Conservation (phyloP, 2,329 filamentous ascomycete genomes). For the Didymella pomorum region DNA sequence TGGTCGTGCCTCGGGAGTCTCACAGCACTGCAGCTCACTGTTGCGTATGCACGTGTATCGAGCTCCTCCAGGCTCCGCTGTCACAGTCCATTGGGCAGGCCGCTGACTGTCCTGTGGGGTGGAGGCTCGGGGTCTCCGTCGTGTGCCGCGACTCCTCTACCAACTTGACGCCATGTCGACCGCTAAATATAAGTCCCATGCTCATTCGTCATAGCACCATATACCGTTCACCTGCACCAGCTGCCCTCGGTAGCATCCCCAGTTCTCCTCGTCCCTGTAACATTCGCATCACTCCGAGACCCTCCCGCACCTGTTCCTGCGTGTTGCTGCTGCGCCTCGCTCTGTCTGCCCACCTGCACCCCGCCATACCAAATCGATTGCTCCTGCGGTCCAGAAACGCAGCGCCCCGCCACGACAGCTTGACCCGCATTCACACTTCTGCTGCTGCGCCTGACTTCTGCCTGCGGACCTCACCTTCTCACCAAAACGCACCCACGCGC, state of each 20-base stretch:
- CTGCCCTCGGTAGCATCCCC: slow-evolving; percentile 15
- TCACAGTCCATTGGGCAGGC: slow-evolving; percentile 12
- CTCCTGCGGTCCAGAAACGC: slow-evolving; percentile 25
- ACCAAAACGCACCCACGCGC: slow-evolving; percentile 3
- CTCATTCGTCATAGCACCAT: slow-evolving; percentile 19
- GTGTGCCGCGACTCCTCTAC: not conserved
- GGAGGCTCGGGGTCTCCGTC: not conserved
- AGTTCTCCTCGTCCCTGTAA: slow-evolving; percentile 9
- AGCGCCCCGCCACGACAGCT: slow-evolving; percentile 26
- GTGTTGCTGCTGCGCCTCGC: slow-evolving; percentile 25
- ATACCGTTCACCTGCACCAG: slow-evolving; percentile 7
- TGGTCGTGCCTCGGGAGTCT: slow-evolving; percentile 20
- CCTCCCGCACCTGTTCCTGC: slow-evolving; percentile 5
- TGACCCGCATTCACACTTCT: slow-evolving; percentile 23
- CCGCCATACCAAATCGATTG: slow-evolving; percentile 30
- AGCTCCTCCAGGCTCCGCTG: slow-evolving; percentile 2
- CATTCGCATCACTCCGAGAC: slow-evolving; percentile 6
- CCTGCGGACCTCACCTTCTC: slow-evolving; percentile 23
- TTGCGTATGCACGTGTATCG: slow-evolving; percentile 6
- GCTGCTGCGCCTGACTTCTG: slow-evolving; percentile 28
- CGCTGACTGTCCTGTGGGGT: not conserved
- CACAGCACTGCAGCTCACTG: slow-evolving; percentile 6
- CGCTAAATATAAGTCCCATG: slow-evolving; percentile 3
- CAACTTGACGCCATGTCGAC: not conserved
- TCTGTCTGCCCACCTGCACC: slow-evolving; percentile 16